Evolutionary conservation across 805 yeast species (phyloP).

Genomic region (Candida khao-thaluensis): DNA sequence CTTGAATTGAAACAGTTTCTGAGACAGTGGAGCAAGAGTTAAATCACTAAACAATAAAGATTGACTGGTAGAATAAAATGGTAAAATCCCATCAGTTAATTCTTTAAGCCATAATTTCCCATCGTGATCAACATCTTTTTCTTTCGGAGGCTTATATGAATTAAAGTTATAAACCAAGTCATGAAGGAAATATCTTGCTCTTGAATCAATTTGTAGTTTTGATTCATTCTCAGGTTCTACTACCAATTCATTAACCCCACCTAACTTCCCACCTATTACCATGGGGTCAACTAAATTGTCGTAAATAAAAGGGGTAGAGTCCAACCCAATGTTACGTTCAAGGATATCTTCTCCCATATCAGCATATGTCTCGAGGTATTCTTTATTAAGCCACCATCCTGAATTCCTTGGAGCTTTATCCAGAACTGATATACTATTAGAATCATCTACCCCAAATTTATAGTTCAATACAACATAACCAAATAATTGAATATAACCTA

Average conservation of each 20-base stretch:
- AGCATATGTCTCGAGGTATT: slow-evolving; percentile 29
- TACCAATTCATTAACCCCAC: slow-evolving; percentile 35
- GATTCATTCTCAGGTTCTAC: slow-evolving; percentile 18
- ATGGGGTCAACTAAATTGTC: slow-evolving; percentile 18
- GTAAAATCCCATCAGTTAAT: slow-evolving; percentile 32
- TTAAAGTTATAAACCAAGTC: slow-evolving; percentile 36
- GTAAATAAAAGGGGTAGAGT: slow-evolving; percentile 13
- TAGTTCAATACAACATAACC: slow-evolving; percentile 42
- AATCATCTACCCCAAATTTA: slow-evolving; percentile 22
- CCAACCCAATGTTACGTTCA: slow-evolving; percentile 20
- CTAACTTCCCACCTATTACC: slow-evolving; percentile 33
- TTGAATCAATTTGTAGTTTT: slow-evolving; percentile 19
- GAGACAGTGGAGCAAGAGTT: slow-evolving; percentile 18
- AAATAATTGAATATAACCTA: slow-evolving; percentile 40
- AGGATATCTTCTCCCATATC: slow-evolving; percentile 19
- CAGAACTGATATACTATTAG: slow-evolving; percentile 12
- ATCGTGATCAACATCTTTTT: slow-evolving; percentile 11
- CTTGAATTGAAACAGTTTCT: slow-evolving; percentile 21
- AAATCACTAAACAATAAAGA: slow-evolving; percentile 37
- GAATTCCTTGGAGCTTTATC: slow-evolving; percentile 16
- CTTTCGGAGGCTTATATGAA: slow-evolving; percentile 16
- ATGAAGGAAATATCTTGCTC: slow-evolving; percentile 26
- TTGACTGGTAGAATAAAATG: slow-evolving; percentile 42
- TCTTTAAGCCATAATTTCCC: slow-evolving; percentile 21
- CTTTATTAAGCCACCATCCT: slow-evolving; percentile 38